Evolutionary conservation across 345 rosid genomes (phyloP), one percentile per base, ranked within the genome.

Genomic region (Euclidium syriacum): DNA sequence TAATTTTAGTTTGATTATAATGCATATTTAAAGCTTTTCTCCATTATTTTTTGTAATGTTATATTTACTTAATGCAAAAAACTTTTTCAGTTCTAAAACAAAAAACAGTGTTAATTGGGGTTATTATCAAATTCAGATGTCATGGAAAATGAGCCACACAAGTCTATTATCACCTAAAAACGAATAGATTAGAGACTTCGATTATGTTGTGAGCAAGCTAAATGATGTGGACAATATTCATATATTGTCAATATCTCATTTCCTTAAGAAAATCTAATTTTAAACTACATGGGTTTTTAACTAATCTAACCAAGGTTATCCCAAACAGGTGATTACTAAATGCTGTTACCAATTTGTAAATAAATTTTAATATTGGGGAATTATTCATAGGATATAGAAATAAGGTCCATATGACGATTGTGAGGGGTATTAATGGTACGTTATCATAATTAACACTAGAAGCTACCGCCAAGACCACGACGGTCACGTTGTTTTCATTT

Each of bases 381-480:
- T 46, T n/a, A 6, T 24, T 46, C 18, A 24, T 46, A 0, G 34
- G 19, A 48, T 25, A 16, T 10, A 29, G n/a, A 38, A 35, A 36
- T 19, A 55, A 55, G 8, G 33, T 36, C n/a, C 23, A 8, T 27
- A 14, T 39, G 14, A 36, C 38, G 20, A 16, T 39, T 34, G 15
- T 10, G 34, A 24, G 19, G 54, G 54, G 5, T 16, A 29, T n/a
- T n/a, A n/a, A n/a, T 29, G 23, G 20, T 51, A 39, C 33, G 26
- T 17, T 10, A 17, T 1, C 26, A 48, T n/a, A 10, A 48, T 10
- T 23, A 61, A 19, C 30, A 32, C 29, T 29, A 19, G 19, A 58
- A 58, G 40, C 51, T 18, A 58, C 26, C 10, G 32, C 47, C 44
- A 42, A 44, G 20, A 20, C 32, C 65, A 61, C 55, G 44, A 61